These are phyloP conservation scores for Trifolium fragiferum DNA, from an alignment of 306 rosid species.

Conservation along the genomic window DNA sequence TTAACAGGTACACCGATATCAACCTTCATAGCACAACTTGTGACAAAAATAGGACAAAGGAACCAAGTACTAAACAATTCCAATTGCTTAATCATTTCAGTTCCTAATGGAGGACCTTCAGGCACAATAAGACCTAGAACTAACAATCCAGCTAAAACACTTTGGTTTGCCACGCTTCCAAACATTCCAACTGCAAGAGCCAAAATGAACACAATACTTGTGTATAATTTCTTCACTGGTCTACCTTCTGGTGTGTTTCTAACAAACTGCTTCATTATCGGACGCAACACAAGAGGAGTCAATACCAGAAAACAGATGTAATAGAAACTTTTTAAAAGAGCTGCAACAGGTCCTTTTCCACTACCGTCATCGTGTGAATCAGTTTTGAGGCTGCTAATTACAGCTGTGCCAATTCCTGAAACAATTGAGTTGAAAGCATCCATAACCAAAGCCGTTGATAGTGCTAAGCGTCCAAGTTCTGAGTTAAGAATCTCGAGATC, in stretches of 20 bases:
- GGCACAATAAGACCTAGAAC: constrained; percentile 61
- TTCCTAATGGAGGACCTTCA: constrained; percentile 66
- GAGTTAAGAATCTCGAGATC: constrained; percentile 51
- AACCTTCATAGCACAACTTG: constrained; percentile 45
- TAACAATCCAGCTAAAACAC: constrained; percentile 44
- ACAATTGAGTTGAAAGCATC: not conserved
- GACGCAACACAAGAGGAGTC: constrained; percentile 16
- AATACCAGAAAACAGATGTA: not conserved
- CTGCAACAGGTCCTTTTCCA: not conserved
- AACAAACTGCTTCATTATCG: constrained; percentile 47
- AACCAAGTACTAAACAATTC: constrained; percentile 45
- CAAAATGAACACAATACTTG: constrained; percentile 9
- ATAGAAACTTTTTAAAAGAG: not conserved
- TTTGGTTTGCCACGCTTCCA: constrained; percentile 3
- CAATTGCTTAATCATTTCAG: constrained; percentile 53
- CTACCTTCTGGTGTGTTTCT: constrained; percentile 55
- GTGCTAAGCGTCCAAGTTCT: constrained; percentile 47
- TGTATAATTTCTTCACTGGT: constrained; percentile 36
- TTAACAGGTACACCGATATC: not conserved
- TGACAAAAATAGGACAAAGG: constrained; percentile 54
- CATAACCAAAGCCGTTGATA: constrained; percentile 44
- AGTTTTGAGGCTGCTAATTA: not conserved
- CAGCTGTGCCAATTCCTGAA: not conserved
- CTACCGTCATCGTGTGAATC: not conserved
- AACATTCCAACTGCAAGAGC: constrained; percentile 21